Evolutionary conservation across 2,329 filamentous ascomycete genomes (phyloP).

Genomic region (Paradendryphiella salina): DNA sequence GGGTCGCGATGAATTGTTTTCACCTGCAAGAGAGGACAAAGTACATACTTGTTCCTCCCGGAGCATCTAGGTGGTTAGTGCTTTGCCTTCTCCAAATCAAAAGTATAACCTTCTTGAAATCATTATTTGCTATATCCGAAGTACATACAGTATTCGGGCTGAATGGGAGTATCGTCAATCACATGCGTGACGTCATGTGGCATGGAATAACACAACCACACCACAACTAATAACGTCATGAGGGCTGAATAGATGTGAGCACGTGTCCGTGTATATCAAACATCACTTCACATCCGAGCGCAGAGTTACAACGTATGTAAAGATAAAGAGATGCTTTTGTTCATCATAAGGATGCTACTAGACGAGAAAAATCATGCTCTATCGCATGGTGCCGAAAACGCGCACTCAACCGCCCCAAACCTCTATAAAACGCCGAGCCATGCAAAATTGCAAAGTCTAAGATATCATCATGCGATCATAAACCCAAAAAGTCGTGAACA

Average conservation of each 20-base stretch:
- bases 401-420: conserved; percentile 8
- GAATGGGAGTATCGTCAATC: no score
- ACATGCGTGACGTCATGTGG: not conserved
- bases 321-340: conserved; percentile 15
- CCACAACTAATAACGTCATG: no score
- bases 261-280: not conserved
- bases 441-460: conserved; percentile 24
- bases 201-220: no score
- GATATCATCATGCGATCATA: conserved; percentile 14
- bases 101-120: no score
- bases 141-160: no score
- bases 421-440: conserved; percentile 29
- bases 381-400: conserved; percentile 13
- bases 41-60: no score
- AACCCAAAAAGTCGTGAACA: conserved; percentile 12
- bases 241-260: no score
- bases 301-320: not conserved
- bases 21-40: no score
- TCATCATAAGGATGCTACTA: conserved; percentile 14
- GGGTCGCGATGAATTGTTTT: no score
- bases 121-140: no score
- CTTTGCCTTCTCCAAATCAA: no score
- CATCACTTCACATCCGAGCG: not conserved
- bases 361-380: conserved; percentile 11
- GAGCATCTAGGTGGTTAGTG: no score